Conservation (phyloP, 2,329 filamentous ascomycete species). For the Microdochium bolleyi region DNA sequence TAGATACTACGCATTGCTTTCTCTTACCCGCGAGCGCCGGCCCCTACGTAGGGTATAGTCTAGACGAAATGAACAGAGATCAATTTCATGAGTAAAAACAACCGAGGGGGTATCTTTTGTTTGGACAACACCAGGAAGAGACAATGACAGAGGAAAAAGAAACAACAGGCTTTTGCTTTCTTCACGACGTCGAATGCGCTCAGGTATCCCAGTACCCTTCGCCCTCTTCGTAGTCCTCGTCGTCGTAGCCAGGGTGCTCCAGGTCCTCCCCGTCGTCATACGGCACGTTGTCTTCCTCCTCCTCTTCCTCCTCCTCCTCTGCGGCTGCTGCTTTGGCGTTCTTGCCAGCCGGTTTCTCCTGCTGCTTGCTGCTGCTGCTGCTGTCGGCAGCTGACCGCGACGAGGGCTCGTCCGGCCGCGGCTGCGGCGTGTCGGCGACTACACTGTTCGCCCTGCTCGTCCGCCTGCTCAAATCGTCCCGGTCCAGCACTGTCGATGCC, state of each 20-base stretch:
- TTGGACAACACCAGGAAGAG: too few relatives aligned
- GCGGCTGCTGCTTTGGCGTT: constrained; percentile 23
- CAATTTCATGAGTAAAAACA: background rate
- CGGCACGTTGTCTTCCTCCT: constrained; percentile 19
- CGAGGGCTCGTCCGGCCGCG: background rate
- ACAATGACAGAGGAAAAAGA: background rate
- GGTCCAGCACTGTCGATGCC: constrained; percentile 30
- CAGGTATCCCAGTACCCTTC: constrained; percentile 16
- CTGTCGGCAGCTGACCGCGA: constrained; percentile 16
- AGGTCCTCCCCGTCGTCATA: constrained; percentile 12
- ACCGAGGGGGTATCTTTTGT: background rate
- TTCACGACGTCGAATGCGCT: too few relatives aligned
- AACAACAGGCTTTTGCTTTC: too few relatives aligned
- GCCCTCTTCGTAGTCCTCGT: constrained; percentile 25
- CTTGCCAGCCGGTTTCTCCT: constrained; percentile 1
- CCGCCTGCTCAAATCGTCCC: constrained; percentile 26
- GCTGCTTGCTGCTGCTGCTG: constrained; percentile 9
- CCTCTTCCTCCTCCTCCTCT: constrained; percentile 23
- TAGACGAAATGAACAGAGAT: too few relatives aligned
- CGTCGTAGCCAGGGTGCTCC: constrained; percentile 21
- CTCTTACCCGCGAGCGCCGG: too few relatives aligned
- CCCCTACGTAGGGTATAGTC: too few relatives aligned
- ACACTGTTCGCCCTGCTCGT: constrained; percentile 23
- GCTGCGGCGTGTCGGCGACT: background rate
- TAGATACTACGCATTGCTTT: too few relatives aligned